These are phyloP conservation scores for Phytopythium vexans DNA, from an alignment of 352 stramenopile genomes.

Conservation along the genomic window DNA sequence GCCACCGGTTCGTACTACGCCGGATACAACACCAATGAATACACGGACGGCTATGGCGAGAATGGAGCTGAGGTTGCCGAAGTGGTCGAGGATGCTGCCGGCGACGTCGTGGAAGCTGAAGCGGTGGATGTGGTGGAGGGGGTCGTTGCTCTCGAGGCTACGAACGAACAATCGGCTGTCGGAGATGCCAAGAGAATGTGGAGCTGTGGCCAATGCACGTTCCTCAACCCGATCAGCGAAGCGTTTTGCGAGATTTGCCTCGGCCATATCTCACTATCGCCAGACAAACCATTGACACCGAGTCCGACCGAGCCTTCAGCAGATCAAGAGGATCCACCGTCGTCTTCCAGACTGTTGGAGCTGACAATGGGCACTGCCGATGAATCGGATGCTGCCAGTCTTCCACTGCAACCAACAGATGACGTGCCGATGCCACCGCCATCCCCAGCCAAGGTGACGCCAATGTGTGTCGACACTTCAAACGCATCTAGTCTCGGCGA, in stretches of 20 bases:
- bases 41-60: background rate
- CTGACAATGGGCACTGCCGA: too few relatives aligned
- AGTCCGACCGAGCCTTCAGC: too few relatives aligned
- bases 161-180: background rate
- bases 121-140: slow-evolving; percentile 33
- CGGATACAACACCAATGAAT: background rate
- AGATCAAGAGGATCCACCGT: too few relatives aligned
- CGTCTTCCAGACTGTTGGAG: too few relatives aligned
- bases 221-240: slow-evolving; percentile 44
- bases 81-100: background rate
- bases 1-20: background rate
- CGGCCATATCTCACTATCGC: slow-evolving; percentile 47
- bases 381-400: too few relatives aligned
- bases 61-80: background rate
- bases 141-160: background rate
- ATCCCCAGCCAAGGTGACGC: too few relatives aligned
- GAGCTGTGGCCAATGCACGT: slow-evolving; percentile 59
- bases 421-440: too few relatives aligned
- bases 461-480: too few relatives aligned
- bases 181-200: slow-evolving; percentile 13
- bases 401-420: too few relatives aligned
- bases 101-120: slow-evolving; percentile 34
- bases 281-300: slow-evolving; percentile 1
- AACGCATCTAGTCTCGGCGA: too few relatives aligned
- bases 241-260: slow-evolving; percentile 64